Evolutionary conservation across 495 filamentous ascomycete genomes (phyloP), one percentile per base, ranked within the genome.

Genomic region (Annulohypoxylon bovei): DNA sequence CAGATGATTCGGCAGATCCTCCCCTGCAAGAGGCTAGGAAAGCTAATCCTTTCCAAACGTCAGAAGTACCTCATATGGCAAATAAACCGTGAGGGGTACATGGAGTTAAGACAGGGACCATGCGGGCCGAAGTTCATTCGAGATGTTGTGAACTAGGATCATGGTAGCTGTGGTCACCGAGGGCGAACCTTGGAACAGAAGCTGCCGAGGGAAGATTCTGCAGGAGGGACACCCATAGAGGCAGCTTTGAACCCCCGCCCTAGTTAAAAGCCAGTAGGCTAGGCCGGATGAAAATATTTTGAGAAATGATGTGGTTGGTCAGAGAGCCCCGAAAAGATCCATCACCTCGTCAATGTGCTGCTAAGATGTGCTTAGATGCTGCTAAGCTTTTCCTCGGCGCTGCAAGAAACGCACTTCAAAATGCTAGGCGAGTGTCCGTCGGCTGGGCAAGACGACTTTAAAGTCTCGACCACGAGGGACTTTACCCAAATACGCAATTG

Each of bases 401-500:
- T 70, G 71, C 71, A 70, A 37, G 61, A 67, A 53, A 65, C 30
- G 20, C 44, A 40, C 35, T 55, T 46, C 63, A 62, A 55, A 46
- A 32, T 61, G 50, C 40, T 46, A 35, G 52, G 47, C 42, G 23
- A 50, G 58, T 22, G 32, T 32, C 44, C 27, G 61, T 32, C 22
- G n/a, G 52, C 69, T 67, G 18, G 69, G 68, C 62, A 62, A 62
- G 23, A 64, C 58, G 50, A 30, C 54, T 64, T 11, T 9, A 42
- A 6, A 68, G 64, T 65, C 69, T 62, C 55, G 69, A 65, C 64
- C 69, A 61, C 27, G 1, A 62, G 47, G 22, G 46, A 55, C 55
- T 62, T 72, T 73, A 65, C 75, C 73, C 63, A 32, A 71, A 69
- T 62, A 54, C 65, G 75, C 58, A 77, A 75, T 68, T 75, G 75